These are phyloP conservation scores for Penicillium sp. DNA, from an alignment of 2,329 filamentous ascomycete genomes.

Conservation along the genomic window DNA sequence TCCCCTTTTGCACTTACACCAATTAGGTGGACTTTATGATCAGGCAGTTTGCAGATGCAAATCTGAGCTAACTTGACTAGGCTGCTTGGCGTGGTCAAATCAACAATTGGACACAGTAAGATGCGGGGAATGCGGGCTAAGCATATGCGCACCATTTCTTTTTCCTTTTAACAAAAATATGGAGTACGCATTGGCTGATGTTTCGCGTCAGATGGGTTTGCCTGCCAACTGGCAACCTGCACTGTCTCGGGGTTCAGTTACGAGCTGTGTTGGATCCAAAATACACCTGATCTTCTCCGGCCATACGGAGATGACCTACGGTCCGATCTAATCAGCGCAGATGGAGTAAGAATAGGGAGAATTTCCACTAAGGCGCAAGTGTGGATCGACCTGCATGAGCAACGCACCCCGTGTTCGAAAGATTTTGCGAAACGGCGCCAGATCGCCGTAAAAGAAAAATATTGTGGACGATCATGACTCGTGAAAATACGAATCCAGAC, in stretches of 20 bases:
- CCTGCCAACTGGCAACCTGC: neutral
- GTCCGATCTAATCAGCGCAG: conserved; percentile 1
- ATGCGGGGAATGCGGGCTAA: conserved; percentile 3
- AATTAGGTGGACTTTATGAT: neutral
- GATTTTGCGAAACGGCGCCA: neutral
- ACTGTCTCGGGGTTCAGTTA: neutral
- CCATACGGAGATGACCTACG: neutral
- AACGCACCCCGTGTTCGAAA: conserved; percentile 3
- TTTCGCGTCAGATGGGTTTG: neutral
- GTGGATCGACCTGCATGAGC: conserved; percentile 5
- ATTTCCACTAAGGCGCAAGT: neutral
- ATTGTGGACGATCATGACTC: neutral
- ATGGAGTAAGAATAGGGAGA: neutral
- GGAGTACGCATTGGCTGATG: neutral
- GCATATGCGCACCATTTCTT: neutral
- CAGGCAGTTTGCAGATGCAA: neutral
- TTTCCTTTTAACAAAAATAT: neutral
- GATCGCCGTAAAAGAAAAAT: neutral
- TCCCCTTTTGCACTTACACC: neutral
- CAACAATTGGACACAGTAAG: neutral
- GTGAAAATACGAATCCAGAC: conserved; percentile 3
- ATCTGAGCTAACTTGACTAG: conserved; percentile 1
- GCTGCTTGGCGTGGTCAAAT: neutral
- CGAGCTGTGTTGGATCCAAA: neutral
- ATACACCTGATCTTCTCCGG: neutral